phyloP scores from a whole-genome alignment of 1,139 yeast species.

The Saccharomyces hybrid region DNA sequence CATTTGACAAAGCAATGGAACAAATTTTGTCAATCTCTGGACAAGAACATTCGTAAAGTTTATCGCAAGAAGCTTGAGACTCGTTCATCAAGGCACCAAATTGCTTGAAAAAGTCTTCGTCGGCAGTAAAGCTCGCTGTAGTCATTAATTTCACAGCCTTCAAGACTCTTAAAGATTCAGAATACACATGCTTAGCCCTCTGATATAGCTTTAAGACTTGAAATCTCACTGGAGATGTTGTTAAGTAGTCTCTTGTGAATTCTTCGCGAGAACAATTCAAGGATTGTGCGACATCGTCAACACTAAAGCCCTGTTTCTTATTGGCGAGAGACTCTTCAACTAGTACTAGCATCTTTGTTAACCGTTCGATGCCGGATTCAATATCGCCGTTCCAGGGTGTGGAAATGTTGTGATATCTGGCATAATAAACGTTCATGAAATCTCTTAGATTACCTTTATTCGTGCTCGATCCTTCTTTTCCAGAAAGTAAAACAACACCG shows the following conservation, averaged over 20 bases:
- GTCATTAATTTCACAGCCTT: conserved; percentile 41
- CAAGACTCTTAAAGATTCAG: conserved; percentile 57
- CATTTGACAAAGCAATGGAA: conserved; percentile 45
- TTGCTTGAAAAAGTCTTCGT: conserved; percentile 29
- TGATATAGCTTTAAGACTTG: conserved; percentile 48
- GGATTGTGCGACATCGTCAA: conserved; percentile 42
- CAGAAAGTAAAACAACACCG: conserved; percentile 36
- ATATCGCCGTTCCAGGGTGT: conserved; percentile 44
- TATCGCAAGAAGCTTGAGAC: conserved; percentile 49
- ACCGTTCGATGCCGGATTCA: conserved; percentile 39
- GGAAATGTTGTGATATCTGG: conserved; percentile 31
- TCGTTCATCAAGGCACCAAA: conserved; percentile 55
- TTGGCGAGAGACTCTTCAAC: conserved; percentile 37
- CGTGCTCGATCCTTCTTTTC: conserved; percentile 45
- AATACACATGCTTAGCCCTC: conserved; percentile 56
- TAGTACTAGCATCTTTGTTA: conserved; percentile 37
- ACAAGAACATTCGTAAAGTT: conserved; percentile 49
- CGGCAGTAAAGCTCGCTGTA: conserved; percentile 10
- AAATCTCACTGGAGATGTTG: conserved; percentile 51
- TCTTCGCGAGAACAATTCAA: conserved; percentile 41
- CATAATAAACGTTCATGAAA: conserved; percentile 47
- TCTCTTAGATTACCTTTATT: conserved; percentile 61
- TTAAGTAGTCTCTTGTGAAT: conserved; percentile 41
- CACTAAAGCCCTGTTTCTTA: conserved; percentile 43
- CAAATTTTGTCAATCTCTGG: conserved; percentile 48